Conservation (phyloP, 2,329 filamentous ascomycete genomes). For the Xylariaceae sp. region DNA sequence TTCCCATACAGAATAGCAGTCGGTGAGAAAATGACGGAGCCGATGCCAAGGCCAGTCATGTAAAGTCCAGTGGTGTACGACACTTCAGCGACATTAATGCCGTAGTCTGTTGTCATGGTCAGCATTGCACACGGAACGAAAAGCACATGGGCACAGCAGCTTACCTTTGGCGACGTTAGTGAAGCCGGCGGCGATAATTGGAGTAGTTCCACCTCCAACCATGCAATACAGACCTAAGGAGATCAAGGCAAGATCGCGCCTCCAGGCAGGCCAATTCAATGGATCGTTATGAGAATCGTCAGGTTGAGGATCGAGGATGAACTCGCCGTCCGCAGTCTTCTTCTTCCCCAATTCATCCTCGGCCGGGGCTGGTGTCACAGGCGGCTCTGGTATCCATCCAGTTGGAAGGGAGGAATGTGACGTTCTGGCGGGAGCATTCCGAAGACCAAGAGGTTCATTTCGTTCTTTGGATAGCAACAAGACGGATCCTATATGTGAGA, state of each 20-base stretch:
- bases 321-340: conserved; percentile 72
- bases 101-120: conserved; percentile 39
- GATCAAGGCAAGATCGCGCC: conserved; percentile 73
- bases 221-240: conserved; percentile 90
- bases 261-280: conserved; percentile 83
- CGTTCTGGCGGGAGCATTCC: conserved; percentile 53
- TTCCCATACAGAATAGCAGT: conserved; percentile 91
- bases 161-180: conserved; percentile 62
- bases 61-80: conserved; percentile 66
- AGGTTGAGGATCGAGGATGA: conserved; percentile 87
- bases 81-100: conserved; percentile 66
- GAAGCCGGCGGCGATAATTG: conserved; percentile 86
- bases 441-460: conserved; percentile 57
- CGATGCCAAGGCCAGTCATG: conserved; percentile 89
- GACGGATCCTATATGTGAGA: conserved; percentile 48
- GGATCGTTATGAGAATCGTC: conserved; percentile 89
- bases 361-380: conserved; percentile 22
- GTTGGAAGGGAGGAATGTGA: conserved; percentile 55
- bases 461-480: conserved; percentile 51
- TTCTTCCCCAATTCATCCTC: conserved; percentile 53
- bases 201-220: conserved; percentile 88
- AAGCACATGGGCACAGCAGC: conserved; percentile 35
- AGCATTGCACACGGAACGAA: conserved; percentile 6
- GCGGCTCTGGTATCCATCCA: conserved; percentile 38
- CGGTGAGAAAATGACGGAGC: conserved; percentile 78